Base-by-base conservation (phyloP, 495 filamentous ascomycete species). In the Trichoderma virens region DNA sequence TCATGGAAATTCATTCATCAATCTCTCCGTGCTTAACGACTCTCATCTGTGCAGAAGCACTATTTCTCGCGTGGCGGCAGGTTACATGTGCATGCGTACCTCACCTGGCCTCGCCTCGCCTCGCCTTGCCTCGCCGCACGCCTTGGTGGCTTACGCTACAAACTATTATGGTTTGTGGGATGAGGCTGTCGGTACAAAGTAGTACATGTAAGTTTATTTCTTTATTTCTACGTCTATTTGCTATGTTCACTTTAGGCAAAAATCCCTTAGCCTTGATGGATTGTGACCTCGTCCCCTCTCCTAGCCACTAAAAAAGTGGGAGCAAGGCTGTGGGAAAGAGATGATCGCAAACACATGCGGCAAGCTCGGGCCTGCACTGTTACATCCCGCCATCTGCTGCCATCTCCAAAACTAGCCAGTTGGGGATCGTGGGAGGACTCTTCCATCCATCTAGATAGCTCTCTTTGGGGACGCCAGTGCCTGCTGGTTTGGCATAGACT, bases 401-500 rank as follows among this genome's bases (percentile, higher is more conserved):
- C 51, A 56, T 56, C 51, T 56, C 74, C 34, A 72, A 74, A 70
- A 67, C 70, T 69, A 87, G 68, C 85, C 85, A 88, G 20, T 45
- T 70, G 4, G 85, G 85, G 54, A 87, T 71, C 65, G 68, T 71
- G 0, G 85, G 85, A 62, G 74, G 72, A 39, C 72, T 73, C 20
- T 81, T 77, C 85, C 86, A 88, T 28, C 82, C 81, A 59, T 78
- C 77, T 7, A 84, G 69, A 67, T 78, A 82, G 38, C 68, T 69
- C 66, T 76, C 70, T 65, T 66, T 73, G 13, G 54, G 41, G 1
- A 79, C 67, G 28, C 70, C 78, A 28, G 74, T 70, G 0, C 75
- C 76, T 3, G 67, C 69, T 1, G 81, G 81, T 70, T 79, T 82
- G 2, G 79, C 80, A 64, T 82, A 83, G 38, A 83, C 75, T 1